Base-by-base conservation (phyloP, 345 rosid genomes). In the Hirschfeldia incana region DNA sequence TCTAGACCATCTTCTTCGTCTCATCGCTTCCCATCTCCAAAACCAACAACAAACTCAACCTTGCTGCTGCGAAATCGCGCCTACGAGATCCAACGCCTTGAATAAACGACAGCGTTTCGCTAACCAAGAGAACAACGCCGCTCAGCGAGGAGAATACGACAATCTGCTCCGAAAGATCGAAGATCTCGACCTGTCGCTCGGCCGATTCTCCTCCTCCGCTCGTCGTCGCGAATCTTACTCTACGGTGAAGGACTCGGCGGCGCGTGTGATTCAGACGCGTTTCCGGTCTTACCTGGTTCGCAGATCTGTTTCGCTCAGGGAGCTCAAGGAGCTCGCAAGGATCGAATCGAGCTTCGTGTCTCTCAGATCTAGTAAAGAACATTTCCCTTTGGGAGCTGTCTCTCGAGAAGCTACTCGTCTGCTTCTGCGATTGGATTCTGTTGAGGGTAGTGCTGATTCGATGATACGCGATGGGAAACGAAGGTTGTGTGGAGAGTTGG, bases 391-490 rank as follows among this genome's bases (percentile, higher is more conserved):
- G 11, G 80, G 65, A 15, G 79, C 78, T 64, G 78, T 86, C 69
- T 87, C 93, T 78, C 86, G 68, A 17, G 83, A 84, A 84, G 91
- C 86, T 65, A 81, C 79, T 81, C 84, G 81, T 58, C 83, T 91
- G 87, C 89, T 90, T 77, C 85, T 87, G 69, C 82, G 83, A 29
- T 87, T 91, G 10, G 95, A 93, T 80, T 89, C 88, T 57, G 15
- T 12, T 44, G 3, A 61, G 74, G 72, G 64, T 73, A 88, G 92
- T 86, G 85, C 66, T 70, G 92, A 87, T 87, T 84, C 92, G 21
- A 87, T 89, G 90, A 83, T 91, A 72, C 85, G 88, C 83, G 91
- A 86, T 78, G 90, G 94, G 4, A 92, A 88, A 74, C 85, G 88
- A 86, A 80, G 89, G 27, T 80, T 92, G 72, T 80, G 90, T 67